These are phyloP conservation scores for Microstegium vimineum DNA, from an alignment of 176 grass and related monocot genomes.

Conservation along the genomic window DNA sequence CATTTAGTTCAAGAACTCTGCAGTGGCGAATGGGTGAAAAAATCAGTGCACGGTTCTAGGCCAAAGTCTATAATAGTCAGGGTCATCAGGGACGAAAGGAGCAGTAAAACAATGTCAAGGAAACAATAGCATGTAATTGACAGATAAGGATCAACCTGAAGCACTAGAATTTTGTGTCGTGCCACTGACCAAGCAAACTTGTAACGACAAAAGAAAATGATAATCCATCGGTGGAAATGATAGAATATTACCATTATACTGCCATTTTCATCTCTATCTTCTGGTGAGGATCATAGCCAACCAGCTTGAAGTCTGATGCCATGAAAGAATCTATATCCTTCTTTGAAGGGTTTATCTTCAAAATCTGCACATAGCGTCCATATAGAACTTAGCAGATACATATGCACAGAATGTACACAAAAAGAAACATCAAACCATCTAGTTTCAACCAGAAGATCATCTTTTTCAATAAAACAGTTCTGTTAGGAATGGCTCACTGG, in stretches of 20 bases:
- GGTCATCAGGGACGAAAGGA: not conserved
- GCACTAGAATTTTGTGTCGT: too few relatives aligned
- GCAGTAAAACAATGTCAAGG: not conserved
- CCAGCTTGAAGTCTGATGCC: conserved; percentile 76
- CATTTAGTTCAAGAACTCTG: not conserved
- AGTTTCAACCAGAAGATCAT: not conserved
- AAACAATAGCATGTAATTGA: not conserved
- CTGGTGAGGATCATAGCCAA: conserved; percentile 78
- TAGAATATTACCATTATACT: conserved; percentile 30
- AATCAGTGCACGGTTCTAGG: not conserved
- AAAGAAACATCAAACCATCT: not conserved
- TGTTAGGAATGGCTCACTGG: conserved; percentile 50
- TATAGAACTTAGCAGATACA: not conserved
- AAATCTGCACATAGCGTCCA: conserved; percentile 39
- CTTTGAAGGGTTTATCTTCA: conserved; percentile 72
- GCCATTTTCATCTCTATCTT: conserved; percentile 99
- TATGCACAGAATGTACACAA: not conserved
- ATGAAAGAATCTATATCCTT: conserved; percentile 81
- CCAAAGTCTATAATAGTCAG: not conserved
- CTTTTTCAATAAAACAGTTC: not conserved
- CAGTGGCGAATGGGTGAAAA: not conserved
- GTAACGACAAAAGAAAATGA: not conserved
- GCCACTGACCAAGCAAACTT: not conserved
- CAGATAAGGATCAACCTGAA: not conserved
- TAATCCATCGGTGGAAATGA: not conserved